phyloP scores from a whole-genome alignment of 208 protist species.

The Angomonas desouzai region DNA sequence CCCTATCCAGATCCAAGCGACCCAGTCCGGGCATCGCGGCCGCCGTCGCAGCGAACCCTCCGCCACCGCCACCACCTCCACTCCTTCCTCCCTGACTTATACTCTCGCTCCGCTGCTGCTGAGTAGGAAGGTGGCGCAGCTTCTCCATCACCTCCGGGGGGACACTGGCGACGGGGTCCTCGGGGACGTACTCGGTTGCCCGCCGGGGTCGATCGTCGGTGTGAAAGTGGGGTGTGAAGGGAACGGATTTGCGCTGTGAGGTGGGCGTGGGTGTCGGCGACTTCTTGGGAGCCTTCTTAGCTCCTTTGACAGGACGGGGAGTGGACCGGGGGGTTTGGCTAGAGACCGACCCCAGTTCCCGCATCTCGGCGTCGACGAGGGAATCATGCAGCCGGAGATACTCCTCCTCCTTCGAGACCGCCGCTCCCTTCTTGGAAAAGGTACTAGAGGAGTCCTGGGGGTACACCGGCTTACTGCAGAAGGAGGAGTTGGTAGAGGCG shows the following conservation, averaged over 20 bases:
- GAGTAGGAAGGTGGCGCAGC: constrained; percentile 11
- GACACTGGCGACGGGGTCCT: constrained; percentile 16
- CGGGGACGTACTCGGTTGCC: background rate
- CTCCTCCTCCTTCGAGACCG: background rate
- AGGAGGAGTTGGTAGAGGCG: constrained; percentile 4
- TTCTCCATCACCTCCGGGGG: constrained; percentile 21
- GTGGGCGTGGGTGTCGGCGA: background rate
- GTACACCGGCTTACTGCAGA: constrained; percentile 4
- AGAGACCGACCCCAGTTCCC: too few species aligned
- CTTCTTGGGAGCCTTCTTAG: background rate
- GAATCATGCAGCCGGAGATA: background rate
- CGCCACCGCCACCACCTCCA: constrained; percentile 10
- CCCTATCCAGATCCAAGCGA: constrained; percentile 48
- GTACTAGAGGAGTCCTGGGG: background rate
- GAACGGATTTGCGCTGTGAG: background rate
- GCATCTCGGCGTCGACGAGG: background rate
- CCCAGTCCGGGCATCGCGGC: background rate
- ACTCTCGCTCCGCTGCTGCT: constrained; percentile 2
- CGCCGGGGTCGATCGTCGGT: background rate
- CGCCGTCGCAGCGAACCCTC: background rate
- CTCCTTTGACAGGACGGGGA: background rate
- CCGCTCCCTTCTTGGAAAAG: background rate
- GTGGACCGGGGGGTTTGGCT: too few species aligned
- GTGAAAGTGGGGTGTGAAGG: background rate
- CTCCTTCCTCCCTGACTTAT: background rate